A percentile compares a stretch with the other conserved stretches of the same genome.
phyloP scores from a whole-genome alignment of 1,284 basidiomycete genomes.

The Puccinia horiana region DNA sequence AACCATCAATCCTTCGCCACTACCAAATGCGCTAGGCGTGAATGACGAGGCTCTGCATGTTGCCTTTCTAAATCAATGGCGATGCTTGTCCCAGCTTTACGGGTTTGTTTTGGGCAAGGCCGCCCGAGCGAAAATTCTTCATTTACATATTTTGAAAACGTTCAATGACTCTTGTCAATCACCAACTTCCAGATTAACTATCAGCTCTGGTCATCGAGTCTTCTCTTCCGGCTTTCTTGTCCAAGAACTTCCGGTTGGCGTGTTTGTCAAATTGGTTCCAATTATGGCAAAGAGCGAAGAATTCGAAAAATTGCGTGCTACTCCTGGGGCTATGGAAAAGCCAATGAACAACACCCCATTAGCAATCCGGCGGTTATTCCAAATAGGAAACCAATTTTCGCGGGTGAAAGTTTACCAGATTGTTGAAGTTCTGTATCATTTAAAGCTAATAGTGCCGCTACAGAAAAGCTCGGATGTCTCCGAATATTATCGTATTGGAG shows the following conservation, averaged over 20 bases:
- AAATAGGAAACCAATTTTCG: slow-evolving; percentile 65
- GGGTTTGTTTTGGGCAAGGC: slow-evolving; percentile 70
- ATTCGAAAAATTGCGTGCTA: slow-evolving; percentile 63
- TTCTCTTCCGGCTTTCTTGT: slow-evolving; percentile 66
- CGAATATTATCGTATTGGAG: slow-evolving; percentile 27
- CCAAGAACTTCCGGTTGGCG: slow-evolving; percentile 66
- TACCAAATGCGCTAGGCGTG: slow-evolving; percentile 13
- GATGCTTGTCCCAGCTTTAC: slow-evolving; percentile 69
- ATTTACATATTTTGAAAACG: slow-evolving; percentile 65
- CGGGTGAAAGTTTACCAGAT: slow-evolving; percentile 67
- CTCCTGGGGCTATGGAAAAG: slow-evolving; percentile 62
- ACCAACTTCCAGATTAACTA: slow-evolving; percentile 64
- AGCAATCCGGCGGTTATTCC: slow-evolving; percentile 63
- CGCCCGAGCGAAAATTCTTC: slow-evolving; percentile 67
- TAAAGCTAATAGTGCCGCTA: slow-evolving; percentile 67
- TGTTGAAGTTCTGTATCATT: slow-evolving; percentile 64
- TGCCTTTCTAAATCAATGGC: slow-evolving; percentile 60
- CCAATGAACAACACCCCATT: slow-evolving; percentile 64
- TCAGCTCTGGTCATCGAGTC: slow-evolving; percentile 62
- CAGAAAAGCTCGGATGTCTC: slow-evolving; percentile 49
- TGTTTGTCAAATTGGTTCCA: slow-evolving; percentile 68
- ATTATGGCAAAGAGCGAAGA: slow-evolving; percentile 64
- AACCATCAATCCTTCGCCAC: background rate
- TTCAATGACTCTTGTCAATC: slow-evolving; percentile 60
- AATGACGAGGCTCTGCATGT: slow-evolving; percentile 34